Percentiles rank a stretch among this genome's conserved stretches.
phyloP scores from a whole-genome alignment of 1,139 yeast genomes.

The Scheffersomyces titani region DNA sequence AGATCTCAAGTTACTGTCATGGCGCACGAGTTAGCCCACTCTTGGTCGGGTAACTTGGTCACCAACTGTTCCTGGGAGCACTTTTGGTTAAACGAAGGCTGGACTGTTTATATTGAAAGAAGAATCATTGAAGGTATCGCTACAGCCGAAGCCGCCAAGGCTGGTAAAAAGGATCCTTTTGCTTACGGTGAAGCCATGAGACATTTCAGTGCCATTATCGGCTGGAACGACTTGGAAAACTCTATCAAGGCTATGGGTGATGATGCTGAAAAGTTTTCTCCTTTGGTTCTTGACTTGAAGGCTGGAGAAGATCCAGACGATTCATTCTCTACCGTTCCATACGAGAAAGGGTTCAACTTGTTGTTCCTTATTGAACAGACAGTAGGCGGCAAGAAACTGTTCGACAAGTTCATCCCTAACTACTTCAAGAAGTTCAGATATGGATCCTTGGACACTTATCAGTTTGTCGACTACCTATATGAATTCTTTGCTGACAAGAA shows the following conservation, averaged over 20 bases:
- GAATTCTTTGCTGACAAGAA: conserved; percentile 55
- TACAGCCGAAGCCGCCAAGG: conserved; percentile 13
- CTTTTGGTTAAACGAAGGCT: conserved; percentile 94
- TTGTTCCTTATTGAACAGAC: conserved; percentile 67
- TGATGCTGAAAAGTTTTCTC: conserved; percentile 55
- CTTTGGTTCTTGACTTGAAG: conserved; percentile 68
- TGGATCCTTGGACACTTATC: conserved; percentile 75
- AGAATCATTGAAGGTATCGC: conserved; percentile 69
- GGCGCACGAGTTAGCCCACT: conserved; percentile 91
- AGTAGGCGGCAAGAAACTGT: conserved; percentile 59
- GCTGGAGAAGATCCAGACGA: conserved; percentile 82
- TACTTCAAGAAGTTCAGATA: conserved; percentile 73
- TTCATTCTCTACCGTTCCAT: conserved; percentile 84
- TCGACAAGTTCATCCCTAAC: conserved; percentile 77
- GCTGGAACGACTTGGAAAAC: conserved; percentile 80
- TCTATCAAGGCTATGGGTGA: conserved; percentile 64
- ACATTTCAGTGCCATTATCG: conserved; percentile 81
- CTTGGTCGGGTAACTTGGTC: conserved; percentile 90
- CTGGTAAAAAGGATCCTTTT: conserved; percentile 13
- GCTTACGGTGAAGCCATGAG: conserved; percentile 72
- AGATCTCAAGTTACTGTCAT: conserved; percentile 84
- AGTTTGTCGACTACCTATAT: conserved; percentile 75
- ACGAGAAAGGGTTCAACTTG: conserved; percentile 86
- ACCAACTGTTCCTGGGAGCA: conserved; percentile 93
- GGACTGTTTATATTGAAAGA: conserved; percentile 92